Evolutionary conservation across 2,329 filamentous ascomycete genomes (phyloP), one percentile per base, ranked within the genome.

Genomic region (Diaporthe citriasiana): DNA sequence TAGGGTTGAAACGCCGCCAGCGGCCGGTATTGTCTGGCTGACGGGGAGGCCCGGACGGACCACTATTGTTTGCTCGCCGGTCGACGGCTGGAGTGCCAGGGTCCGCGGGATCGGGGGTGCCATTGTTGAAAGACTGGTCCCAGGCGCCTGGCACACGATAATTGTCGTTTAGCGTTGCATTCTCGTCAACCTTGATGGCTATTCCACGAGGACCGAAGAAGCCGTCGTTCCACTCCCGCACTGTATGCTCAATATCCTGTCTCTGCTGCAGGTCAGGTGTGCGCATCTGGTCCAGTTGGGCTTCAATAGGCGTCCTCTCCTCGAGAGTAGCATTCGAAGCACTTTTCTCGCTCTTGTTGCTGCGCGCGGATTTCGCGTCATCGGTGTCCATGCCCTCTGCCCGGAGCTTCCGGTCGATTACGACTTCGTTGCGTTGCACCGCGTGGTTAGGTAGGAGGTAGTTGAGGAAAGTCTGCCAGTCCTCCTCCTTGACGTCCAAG

Each of bases 401-500:
- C 38, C 83, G 82, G 38, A 87, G 76, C 77, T 90, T 90, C 71
- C 87, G 84, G 75, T 89, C 85, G 22, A 87, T 80, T 25, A 89
- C 78, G 63, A 83, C 82, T 30, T 86, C 85, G 76, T 89, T 90
- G 25, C 81, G 80, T 22, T 79, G 78, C 0, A 82, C 80, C 6
- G 82, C 81, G 78, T 88, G 85, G 70, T 87, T 81, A 0, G 90
- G 89, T 30, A 91, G 79, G 22, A 91, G 79, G 74, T 87, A 87
- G 77, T 90, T 90, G 59, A 89, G 76, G 79, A 92, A 91, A 0
- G 89, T 90, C 47, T 85, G 84, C 90, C 90, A 92, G 78, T 92
- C 89, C 77, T 88, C 85, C 19, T 81, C 77, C 0, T 82, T 85
- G 17, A 90, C 83, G 70, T 89, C 88, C 51, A 84, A 85, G 7